phyloP scores from a whole-genome alignment of 305 asterid genomes.

The Fraxinus nigra region DNA sequence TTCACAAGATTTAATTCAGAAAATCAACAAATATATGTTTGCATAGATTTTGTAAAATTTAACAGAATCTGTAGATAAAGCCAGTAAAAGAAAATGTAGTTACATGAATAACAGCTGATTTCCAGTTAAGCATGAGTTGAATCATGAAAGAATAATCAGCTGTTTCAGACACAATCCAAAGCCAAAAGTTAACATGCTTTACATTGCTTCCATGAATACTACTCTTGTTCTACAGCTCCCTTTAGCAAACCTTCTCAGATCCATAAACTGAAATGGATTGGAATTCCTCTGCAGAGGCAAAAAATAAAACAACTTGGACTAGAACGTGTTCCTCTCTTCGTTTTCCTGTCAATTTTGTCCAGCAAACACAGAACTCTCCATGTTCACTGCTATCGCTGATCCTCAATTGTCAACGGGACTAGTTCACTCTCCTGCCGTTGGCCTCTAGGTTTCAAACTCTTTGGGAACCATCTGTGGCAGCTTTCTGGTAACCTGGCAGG shows the following conservation, averaged over 20 bases:
- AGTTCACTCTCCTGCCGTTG: conserved; percentile 84
- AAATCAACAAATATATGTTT: background rate
- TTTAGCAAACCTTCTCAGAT: background rate
- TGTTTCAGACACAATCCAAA: background rate
- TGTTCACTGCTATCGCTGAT: conserved; percentile 33
- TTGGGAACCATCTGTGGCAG: conserved; percentile 67
- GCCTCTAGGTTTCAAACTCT: conserved; percentile 59
- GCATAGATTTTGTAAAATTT: background rate
- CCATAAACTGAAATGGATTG: background rate
- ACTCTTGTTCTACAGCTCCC: background rate
- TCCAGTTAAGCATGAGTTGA: background rate
- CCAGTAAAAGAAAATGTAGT: background rate
- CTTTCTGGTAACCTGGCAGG: conserved; percentile 82
- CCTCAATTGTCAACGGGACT: conserved; percentile 50
- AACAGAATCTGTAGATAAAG: background rate
- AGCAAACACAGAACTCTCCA: conserved; percentile 22
- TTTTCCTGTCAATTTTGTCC: conserved; percentile 20
- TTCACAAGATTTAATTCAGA: background rate
- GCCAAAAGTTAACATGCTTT: background rate
- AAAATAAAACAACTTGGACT: background rate
- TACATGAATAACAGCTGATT: background rate
- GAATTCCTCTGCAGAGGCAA: background rate
- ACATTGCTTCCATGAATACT: background rate
- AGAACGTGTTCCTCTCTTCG: background rate
- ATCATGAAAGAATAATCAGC: conserved; percentile 2